Conservation (phyloP, 768 basidiomycete genomes). For the Suillus weaverae region DNA sequence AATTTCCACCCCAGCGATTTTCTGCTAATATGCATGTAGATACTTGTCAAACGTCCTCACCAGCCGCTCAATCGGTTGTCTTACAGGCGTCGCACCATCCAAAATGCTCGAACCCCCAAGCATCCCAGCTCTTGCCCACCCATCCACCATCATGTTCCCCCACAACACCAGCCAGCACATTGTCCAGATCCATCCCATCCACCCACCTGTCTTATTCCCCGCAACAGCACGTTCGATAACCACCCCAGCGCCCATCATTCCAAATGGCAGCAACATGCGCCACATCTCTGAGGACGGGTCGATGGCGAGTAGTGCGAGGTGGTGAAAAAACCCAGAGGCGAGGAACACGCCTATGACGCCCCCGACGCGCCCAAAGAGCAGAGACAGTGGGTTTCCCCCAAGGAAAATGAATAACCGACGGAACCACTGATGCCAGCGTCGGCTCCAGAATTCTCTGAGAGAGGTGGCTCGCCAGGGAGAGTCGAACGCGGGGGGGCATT, state of each 20-base stretch:
- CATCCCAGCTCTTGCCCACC: slow-evolving; percentile 16
- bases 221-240: slow-evolving; percentile 41
- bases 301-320: slow-evolving; percentile 50
- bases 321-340: slow-evolving; percentile 57
- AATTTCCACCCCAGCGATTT: no score
- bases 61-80: slow-evolving; percentile 11
- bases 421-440: slow-evolving; percentile 39
- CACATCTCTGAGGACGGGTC: slow-evolving; percentile 45
- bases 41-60: slow-evolving; percentile 16
- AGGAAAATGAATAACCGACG: slow-evolving; percentile 32
- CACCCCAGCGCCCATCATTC: slow-evolving; percentile 54
- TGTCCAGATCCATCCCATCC: slow-evolving; percentile 37
- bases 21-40: slow-evolving; percentile 9
- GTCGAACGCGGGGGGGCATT: slow-evolving; percentile 36
- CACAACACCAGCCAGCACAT: slow-evolving; percentile 27
- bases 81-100: slow-evolving; percentile 11
- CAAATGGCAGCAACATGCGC: slow-evolving; percentile 48
- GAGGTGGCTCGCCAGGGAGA: slow-evolving; percentile 38
- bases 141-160: slow-evolving; percentile 26
- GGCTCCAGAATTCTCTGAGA: slow-evolving; percentile 37
- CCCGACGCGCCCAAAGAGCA: slow-evolving; percentile 48
- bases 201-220: slow-evolving; percentile 30
- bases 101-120: slow-evolving; percentile 11
- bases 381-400: slow-evolving; percentile 30
- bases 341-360: slow-evolving; percentile 56